These are phyloP conservation scores for Friedmanniomyces simplex DNA, from an alignment of 495 filamentous ascomycete genomes.

Conservation along the genomic window DNA sequence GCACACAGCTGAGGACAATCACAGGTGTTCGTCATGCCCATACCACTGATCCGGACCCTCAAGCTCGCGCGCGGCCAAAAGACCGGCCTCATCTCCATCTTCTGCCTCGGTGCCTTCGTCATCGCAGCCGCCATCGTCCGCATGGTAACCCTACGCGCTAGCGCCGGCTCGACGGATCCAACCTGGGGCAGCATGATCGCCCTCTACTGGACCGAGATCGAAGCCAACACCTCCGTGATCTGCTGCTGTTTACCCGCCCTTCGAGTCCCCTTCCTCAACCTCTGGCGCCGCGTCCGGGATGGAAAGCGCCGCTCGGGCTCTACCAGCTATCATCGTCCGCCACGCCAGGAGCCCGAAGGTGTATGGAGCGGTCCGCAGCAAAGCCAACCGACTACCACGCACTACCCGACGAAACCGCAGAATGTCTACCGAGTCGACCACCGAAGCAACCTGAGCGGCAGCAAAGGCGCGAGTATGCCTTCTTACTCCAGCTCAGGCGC, in stretches of 20 bases:
- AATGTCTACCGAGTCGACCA: not conserved
- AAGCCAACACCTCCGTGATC: slow-evolving; percentile 10
- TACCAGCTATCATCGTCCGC: not conserved
- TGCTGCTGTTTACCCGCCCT: slow-evolving; percentile 7
- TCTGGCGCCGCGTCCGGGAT: slow-evolving; percentile 3
- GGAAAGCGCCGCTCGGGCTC: not conserved
- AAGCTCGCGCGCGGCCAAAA: slow-evolving; percentile 1
- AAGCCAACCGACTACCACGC: not conserved
- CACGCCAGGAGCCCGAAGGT: not conserved
- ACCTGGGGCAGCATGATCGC: slow-evolving; percentile 9
- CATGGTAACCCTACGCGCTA: slow-evolving; percentile 8
- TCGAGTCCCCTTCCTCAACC: slow-evolving; percentile 1
- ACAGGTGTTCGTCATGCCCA: slow-evolving; percentile 11
- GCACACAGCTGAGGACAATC: not conserved
- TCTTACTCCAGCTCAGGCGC: not conserved
- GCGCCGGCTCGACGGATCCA: slow-evolving; percentile 5
- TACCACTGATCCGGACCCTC: slow-evolving; percentile 1
- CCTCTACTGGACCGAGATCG: slow-evolving; percentile 11
- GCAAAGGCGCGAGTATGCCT: not conserved
- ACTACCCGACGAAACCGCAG: not conserved
- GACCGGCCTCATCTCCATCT: slow-evolving; percentile 6
- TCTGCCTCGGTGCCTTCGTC: slow-evolving; percentile 13
- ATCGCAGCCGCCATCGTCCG: slow-evolving; percentile 9
- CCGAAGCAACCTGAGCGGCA: not conserved
- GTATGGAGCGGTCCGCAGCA: not conserved